Percentiles rank a stretch among this genome's conserved stretches.
Evolutionary conservation across 1,139 yeast species (phyloP).

Genomic region (Pichia sp.): DNA sequence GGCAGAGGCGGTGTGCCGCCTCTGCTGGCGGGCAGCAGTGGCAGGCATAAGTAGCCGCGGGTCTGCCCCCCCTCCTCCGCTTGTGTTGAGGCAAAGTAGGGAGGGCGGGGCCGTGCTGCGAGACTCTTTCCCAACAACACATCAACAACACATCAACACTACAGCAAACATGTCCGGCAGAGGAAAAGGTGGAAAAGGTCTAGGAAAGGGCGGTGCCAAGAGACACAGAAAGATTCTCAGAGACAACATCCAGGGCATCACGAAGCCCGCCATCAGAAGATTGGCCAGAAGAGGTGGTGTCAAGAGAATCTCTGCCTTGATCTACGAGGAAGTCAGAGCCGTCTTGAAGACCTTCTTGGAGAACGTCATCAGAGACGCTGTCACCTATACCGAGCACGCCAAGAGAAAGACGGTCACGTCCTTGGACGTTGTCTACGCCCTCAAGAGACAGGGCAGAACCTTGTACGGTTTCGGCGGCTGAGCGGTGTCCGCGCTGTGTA

Average conservation of each 20-base stretch:
- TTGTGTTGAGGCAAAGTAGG: too few relatives aligned
- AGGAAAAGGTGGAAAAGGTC: constrained; percentile 99
- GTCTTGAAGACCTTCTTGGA: constrained; percentile 95
- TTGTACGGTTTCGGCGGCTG: constrained; percentile 99
- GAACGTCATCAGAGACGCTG: constrained; percentile 97
- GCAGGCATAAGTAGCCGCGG: background rate
- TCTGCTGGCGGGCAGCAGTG: background rate
- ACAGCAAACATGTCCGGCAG: constrained; percentile 83
- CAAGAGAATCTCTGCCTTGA: constrained; percentile 98
- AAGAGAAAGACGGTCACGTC: constrained; percentile 99
- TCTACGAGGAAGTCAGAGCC: constrained; percentile 98
- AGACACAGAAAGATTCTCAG: constrained; percentile 99
- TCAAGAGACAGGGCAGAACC: constrained; percentile 99
- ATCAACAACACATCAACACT: constrained; percentile 10
- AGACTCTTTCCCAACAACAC: background rate
- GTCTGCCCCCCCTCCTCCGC: too few relatives aligned
- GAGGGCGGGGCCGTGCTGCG: too few relatives aligned
- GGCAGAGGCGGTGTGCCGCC: background rate
- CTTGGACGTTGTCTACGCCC: constrained; percentile 96
- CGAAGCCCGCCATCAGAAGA: constrained; percentile 99
- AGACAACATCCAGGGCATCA: constrained; percentile 99
- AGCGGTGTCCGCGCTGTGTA: constrained; percentile 8
- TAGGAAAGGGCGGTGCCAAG: constrained; percentile 99
- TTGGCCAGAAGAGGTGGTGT: constrained; percentile 99
- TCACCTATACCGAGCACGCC: constrained; percentile 99